phyloP scores from a whole-genome alignment of 257 asterid species.

The Gardenia jasminoides region DNA sequence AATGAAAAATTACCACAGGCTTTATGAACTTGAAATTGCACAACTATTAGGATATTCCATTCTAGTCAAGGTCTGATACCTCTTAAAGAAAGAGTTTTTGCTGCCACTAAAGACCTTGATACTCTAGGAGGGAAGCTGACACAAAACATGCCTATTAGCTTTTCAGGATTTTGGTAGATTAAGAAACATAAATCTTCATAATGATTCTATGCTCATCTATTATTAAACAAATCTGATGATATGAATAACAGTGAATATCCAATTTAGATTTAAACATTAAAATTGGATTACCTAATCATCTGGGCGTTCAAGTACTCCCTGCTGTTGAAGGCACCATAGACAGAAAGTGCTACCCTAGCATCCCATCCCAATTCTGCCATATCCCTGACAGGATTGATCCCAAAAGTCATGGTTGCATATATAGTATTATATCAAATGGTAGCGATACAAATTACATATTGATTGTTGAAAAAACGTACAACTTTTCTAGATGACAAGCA shows the following conservation, averaged over 20 bases:
- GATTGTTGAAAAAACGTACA: slow-evolving; percentile 34
- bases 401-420: not conserved
- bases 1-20: not conserved
- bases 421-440: not conserved
- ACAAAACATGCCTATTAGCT: not conserved
- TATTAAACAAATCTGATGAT: no score
- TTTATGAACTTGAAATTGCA: not conserved
- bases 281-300: slow-evolving; percentile 47
- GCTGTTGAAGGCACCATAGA: slow-evolving; percentile 71
- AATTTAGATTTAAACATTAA: not conserved
- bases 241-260: not conserved
- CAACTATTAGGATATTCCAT: not conserved
- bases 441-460: not conserved
- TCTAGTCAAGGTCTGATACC: not conserved
- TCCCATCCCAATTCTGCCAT: slow-evolving; percentile 79
- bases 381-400: slow-evolving; percentile 37
- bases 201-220: no score
- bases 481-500: slow-evolving; percentile 41
- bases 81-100: not conserved
- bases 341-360: slow-evolving; percentile 72
- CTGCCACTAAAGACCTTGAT: not conserved
- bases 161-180: not conserved
- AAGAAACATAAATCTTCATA: no score
- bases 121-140: not conserved
- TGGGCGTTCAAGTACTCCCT: slow-evolving; percentile 86